A percentile compares a stretch with the other conserved stretches of the same genome.
These are phyloP conservation scores for Tuber magnatum DNA, from an alignment of 495 filamentous ascomycete genomes.

Conservation along the genomic window DNA sequence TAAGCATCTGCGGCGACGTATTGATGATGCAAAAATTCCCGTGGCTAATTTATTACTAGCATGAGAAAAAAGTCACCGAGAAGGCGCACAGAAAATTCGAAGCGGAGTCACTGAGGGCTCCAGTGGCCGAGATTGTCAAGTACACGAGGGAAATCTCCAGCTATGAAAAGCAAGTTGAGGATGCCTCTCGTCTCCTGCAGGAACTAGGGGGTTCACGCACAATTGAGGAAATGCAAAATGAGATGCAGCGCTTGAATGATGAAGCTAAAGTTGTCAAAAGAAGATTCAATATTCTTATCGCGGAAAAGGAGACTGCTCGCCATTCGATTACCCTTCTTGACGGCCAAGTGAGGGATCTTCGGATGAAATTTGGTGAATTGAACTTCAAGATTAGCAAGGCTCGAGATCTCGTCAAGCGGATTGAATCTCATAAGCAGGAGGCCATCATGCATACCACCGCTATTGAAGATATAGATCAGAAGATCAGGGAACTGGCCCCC, in stretches of 20 bases:
- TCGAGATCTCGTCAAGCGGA: constrained; percentile 55
- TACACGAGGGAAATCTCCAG: constrained; percentile 62
- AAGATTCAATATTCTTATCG: constrained; percentile 54
- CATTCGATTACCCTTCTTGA: constrained; percentile 62
- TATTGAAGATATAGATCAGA: constrained; percentile 48
- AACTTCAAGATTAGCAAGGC: constrained; percentile 72
- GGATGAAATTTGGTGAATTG: constrained; percentile 60
- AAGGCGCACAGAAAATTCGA: constrained; percentile 61
- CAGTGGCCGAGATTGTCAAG: constrained; percentile 67
- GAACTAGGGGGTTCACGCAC: constrained; percentile 57
- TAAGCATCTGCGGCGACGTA: constrained; percentile 10
- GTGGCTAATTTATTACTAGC: constrained; percentile 21
- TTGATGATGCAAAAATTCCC: not conserved
- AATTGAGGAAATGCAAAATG: constrained; percentile 73
- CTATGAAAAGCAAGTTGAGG: constrained; percentile 61
- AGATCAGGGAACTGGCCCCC: constrained; percentile 63
- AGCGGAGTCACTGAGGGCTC: constrained; percentile 64
- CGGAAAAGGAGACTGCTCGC: constrained; percentile 64
- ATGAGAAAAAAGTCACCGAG: constrained; percentile 50
- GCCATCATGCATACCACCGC: constrained; percentile 54
- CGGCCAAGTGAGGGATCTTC: constrained; percentile 60
- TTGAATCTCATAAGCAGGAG: constrained; percentile 64
- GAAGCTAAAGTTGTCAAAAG: constrained; percentile 57
- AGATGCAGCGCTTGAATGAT: constrained; percentile 61
- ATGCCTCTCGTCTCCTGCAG: constrained; percentile 63